Percentiles rank a stretch among this genome's conserved stretches.
Conservation (phyloP, 1,284 basidiomycete species). For the Vanrija sp. region DNA sequence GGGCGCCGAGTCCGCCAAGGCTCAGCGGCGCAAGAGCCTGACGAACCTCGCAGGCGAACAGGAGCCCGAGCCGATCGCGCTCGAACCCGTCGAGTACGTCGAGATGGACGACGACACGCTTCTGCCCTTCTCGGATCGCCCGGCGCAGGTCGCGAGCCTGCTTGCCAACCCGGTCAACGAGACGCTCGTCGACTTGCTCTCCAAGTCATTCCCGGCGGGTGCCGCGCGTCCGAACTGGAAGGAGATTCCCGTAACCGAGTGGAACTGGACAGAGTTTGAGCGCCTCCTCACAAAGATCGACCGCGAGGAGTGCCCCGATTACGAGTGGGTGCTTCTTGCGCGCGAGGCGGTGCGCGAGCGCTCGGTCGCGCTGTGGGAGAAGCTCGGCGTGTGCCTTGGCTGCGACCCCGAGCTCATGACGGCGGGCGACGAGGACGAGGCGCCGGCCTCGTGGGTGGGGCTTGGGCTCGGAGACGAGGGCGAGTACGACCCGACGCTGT, state of each 20-base stretch:
- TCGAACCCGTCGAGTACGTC: conserved; percentile 48
- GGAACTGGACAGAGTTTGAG: conserved; percentile 45
- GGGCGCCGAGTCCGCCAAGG: conserved; percentile 20
- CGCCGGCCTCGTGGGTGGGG: conserved; percentile 38
- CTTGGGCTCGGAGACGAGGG: conserved; percentile 38
- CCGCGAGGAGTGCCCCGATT: conserved; percentile 40
- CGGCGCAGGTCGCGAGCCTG: conserved; percentile 39
- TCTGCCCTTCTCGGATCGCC: conserved; percentile 44
- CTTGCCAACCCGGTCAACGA: conserved; percentile 34
- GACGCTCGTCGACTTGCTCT: conserved; percentile 33
- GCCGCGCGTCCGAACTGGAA: conserved; percentile 30
- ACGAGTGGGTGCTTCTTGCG: conserved; percentile 40
- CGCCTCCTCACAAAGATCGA: conserved; percentile 33
- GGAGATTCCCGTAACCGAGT: conserved; percentile 33
- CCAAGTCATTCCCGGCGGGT: conserved; percentile 39
- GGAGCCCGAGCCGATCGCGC: conserved; percentile 28
- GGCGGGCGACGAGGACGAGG: conserved; percentile 42
- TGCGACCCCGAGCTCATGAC: conserved; percentile 45
- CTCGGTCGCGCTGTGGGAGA: conserved; percentile 44
- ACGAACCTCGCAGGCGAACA: background rate
- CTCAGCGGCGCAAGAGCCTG: conserved; percentile 29
- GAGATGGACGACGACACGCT: conserved; percentile 43
- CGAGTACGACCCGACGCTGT: conserved; percentile 25
- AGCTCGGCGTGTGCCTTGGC: conserved; percentile 44
- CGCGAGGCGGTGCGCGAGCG: conserved; percentile 37